A percentile compares a stretch with the other conserved stretches of the same genome.
Evolutionary conservation across 768 basidiomycete species (phyloP).

Genomic region (Paxillus rubicundulus): DNA sequence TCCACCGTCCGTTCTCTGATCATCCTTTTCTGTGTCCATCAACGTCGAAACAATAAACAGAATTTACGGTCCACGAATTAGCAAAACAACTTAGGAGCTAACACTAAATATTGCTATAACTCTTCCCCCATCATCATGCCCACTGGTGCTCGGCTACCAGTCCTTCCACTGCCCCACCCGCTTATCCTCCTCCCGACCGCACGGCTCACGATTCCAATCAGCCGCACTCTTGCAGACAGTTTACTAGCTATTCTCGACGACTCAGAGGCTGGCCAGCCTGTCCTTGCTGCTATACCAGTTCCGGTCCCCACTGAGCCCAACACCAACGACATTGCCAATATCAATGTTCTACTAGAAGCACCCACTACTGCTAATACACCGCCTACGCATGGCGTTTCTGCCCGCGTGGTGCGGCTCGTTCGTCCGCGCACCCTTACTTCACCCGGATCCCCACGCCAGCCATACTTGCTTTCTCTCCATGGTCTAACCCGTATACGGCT

Average conservation of each 20-base stretch:
- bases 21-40: background rate
- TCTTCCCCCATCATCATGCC: background rate
- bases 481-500: conserved; percentile 68
- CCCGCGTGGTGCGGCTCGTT: conserved; percentile 68
- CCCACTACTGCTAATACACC: conserved; percentile 16
- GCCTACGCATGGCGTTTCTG: conserved; percentile 64
- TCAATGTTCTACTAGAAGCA: background rate
- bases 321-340: conserved; percentile 13
- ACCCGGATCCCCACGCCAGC: conserved; percentile 40
- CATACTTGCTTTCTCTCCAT: conserved; percentile 69
- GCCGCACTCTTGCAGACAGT: conserved; percentile 57
- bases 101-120: too few species aligned
- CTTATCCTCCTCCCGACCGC: conserved; percentile 73
- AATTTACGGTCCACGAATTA: background rate
- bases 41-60: background rate
- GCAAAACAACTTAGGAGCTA: background rate
- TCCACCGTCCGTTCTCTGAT: conserved; percentile 1
- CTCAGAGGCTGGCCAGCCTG: conserved; percentile 58
- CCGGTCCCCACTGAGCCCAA: conserved; percentile 24
- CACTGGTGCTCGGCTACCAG: conserved; percentile 48
- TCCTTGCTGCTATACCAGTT: conserved; percentile 66
- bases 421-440: conserved; percentile 48
- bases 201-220: conserved; percentile 64
- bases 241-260: conserved; percentile 67
- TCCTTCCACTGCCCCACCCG: conserved; percentile 70